Percentiles rank a stretch among this genome's conserved stretches.
Conservation (phyloP, 768 basidiomycete genomes). For the Royoungia palumana region DNA sequence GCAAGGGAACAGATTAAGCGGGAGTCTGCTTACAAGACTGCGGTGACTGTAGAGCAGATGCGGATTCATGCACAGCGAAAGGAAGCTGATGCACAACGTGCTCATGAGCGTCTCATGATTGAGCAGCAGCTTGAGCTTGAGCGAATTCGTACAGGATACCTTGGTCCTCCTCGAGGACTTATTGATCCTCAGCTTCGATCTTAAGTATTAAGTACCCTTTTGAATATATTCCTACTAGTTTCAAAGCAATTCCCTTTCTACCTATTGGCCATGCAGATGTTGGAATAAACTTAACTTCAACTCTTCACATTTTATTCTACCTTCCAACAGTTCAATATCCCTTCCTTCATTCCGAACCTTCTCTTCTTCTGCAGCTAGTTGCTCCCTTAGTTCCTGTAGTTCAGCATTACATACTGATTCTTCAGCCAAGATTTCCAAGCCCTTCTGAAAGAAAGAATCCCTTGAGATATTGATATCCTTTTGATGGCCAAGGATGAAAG, state of each 20-base stretch:
- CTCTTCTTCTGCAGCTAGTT: neutral
- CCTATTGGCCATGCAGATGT: neutral
- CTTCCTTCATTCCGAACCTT: neutral
- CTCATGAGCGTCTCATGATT: no score
- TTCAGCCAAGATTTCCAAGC: neutral
- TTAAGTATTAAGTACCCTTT: no score
- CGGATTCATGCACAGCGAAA: no score
- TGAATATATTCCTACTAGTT: neutral
- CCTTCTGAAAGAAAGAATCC: slow-evolving; percentile 3
- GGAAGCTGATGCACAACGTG: no score
- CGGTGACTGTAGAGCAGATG: no score
- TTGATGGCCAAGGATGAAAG: slow-evolving; percentile 24
- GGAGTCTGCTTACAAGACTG: no score
- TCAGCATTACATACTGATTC: neutral
- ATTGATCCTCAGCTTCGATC: no score
- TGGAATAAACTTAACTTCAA: slow-evolving; percentile 1
- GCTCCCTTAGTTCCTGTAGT: neutral
- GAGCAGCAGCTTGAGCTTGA: no score
- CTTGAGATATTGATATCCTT: neutral
- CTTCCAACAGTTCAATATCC: slow-evolving; percentile 2
- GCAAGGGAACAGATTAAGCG: no score
- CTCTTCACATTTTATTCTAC: slow-evolving; percentile 6
- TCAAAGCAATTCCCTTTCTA: no score
- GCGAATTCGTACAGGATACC: no score
- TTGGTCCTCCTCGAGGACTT: no score